Conservation (phyloP, 2,329 filamentous ascomycete species). For the Fusarium napiforme region DNA sequence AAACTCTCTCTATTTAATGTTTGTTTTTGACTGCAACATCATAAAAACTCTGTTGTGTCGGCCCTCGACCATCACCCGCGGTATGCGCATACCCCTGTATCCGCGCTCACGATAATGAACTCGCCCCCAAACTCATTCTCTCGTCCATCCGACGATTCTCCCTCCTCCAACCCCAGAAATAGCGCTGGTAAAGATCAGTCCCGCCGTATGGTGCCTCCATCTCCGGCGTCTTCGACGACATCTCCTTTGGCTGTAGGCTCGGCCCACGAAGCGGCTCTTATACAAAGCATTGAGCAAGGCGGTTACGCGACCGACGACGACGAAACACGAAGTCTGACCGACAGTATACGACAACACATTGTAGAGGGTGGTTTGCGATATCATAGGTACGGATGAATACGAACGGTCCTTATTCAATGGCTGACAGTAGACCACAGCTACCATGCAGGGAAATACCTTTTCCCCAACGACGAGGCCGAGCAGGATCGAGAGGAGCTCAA, state of each 20-base stretch:
- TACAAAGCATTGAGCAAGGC: slow-evolving; percentile 50
- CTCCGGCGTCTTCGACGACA: slow-evolving; percentile 41
- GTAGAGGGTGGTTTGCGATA: slow-evolving; percentile 55
- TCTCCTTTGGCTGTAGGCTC: slow-evolving; percentile 49
- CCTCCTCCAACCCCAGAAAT: neutral
- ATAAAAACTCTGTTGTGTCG: neutral
- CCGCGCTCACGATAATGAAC: slow-evolving; percentile 33
- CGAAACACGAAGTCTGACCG: slow-evolving; percentile 55
- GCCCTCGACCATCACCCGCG: neutral
- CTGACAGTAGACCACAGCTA: slow-evolving; percentile 43
- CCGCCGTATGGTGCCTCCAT: slow-evolving; percentile 39
- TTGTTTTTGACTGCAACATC: neutral
- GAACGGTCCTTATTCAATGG: neutral
- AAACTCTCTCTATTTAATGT: neutral
- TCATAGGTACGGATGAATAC: slow-evolving; percentile 35
- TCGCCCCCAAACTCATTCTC: slow-evolving; percentile 41
- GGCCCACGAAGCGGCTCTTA: slow-evolving; percentile 45
- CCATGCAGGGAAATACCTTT: slow-evolving; percentile 55
- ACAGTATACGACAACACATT: slow-evolving; percentile 57
- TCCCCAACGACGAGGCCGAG: slow-evolving; percentile 57
- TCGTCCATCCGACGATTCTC: slow-evolving; percentile 6
- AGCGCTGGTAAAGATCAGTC: neutral
- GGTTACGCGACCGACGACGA: slow-evolving; percentile 45
- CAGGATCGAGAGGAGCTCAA: slow-evolving; percentile 56
- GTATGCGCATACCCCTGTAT: slow-evolving; percentile 17